phyloP scores from a whole-genome alignment of 208 protist genomes.

The Acanthamoeba culbertsoni region DNA sequence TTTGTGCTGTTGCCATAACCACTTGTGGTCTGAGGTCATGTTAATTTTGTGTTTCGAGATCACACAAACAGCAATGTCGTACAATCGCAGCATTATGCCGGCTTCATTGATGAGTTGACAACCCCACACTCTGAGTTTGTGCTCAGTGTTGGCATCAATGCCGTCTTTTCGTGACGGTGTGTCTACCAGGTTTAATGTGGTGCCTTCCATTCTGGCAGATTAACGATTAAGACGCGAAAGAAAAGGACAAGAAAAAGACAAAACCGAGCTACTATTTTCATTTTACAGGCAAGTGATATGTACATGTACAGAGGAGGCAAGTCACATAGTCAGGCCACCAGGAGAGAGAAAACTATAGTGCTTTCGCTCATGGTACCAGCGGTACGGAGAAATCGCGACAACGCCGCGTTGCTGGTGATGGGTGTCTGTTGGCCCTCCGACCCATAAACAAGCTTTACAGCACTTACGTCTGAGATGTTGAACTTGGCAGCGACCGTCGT shows the following conservation, averaged over 20 bases:
- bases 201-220: no score
- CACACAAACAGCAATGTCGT: background rate
- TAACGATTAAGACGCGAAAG: no score
- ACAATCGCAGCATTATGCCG: constrained; percentile 69
- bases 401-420: background rate
- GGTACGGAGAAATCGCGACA: background rate
- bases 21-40: constrained; percentile 69
- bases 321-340: no score
- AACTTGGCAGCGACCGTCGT: background rate
- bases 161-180: constrained; percentile 46
- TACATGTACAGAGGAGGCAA: no score
- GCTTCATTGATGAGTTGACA: constrained; percentile 75
- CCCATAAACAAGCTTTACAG: background rate
- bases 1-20: constrained; percentile 55
- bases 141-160: background rate
- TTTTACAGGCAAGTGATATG: no score
- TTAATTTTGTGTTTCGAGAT: background rate
- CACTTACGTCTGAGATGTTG: background rate
- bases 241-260: no score
- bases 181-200: background rate
- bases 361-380: background rate
- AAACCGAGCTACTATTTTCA: no score
- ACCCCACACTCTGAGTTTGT: constrained; percentile 49
- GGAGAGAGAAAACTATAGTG: background rate
- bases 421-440: background rate